These are phyloP conservation scores for Pholiota microspora DNA, from an alignment of 768 basidiomycete genomes.

Conservation along the genomic window DNA sequence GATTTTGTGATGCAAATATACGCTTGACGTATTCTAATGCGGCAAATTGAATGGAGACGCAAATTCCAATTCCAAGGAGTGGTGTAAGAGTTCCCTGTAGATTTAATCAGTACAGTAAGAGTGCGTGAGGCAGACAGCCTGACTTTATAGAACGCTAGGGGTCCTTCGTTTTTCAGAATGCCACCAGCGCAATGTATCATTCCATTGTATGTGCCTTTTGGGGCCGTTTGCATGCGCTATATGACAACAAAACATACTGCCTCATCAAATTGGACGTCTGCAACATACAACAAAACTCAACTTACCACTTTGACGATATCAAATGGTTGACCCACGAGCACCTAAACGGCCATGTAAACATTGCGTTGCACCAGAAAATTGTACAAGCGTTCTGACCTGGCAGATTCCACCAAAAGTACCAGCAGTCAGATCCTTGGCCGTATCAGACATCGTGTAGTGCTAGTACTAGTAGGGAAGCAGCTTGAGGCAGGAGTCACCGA, in stretches of 20 bases:
- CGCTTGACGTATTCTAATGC: slow-evolving; percentile 87
- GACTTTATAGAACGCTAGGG: slow-evolving; percentile 94
- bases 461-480: slow-evolving; percentile 12
- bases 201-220: slow-evolving; percentile 84
- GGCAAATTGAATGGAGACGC: slow-evolving; percentile 95
- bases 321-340: slow-evolving; percentile 91
- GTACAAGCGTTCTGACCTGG: slow-evolving; percentile 47
- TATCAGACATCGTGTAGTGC: slow-evolving; percentile 47
- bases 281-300: slow-evolving; percentile 18
- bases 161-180: slow-evolving; percentile 88
- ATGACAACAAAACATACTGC: neutral
- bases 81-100: slow-evolving; percentile 85
- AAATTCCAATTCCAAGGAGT: slow-evolving; percentile 87
- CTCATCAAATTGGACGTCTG: neutral
- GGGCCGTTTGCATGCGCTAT: slow-evolving; percentile 92
- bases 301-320: slow-evolving; percentile 96
- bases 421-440: slow-evolving; percentile 83
- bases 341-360: slow-evolving; percentile 39
- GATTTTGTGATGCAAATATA: slow-evolving; percentile 65
- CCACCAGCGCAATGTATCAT: slow-evolving; percentile 90
- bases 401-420: slow-evolving; percentile 91
- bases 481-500: slow-evolving; percentile 1
- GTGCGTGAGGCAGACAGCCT: slow-evolving; percentile 1
- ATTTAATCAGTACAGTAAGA: slow-evolving; percentile 5
- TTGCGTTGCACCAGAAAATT: no score